Percentiles rank a stretch among this genome's conserved stretches.
Conservation (phyloP, 352 stramenopile genomes). For the Pythium myriotylum region DNA sequence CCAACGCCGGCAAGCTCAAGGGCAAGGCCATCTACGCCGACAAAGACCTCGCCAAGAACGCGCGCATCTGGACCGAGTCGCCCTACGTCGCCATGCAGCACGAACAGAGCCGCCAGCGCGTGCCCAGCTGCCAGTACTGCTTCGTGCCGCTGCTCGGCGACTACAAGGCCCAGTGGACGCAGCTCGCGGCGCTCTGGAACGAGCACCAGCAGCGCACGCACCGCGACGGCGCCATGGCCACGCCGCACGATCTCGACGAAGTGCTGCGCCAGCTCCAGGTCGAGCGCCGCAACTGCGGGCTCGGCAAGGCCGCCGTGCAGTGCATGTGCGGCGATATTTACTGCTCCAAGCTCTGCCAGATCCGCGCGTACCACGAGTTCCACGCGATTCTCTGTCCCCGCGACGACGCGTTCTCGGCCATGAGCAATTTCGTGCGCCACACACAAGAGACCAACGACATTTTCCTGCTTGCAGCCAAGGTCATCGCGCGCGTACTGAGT, state of each 20-base stretch:
- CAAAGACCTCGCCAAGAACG: slow-evolving; percentile 42
- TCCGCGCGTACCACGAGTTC: slow-evolving; percentile 67
- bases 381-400: slow-evolving; percentile 81
- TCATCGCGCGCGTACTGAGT: slow-evolving; percentile 74
- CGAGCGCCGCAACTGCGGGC: slow-evolving; percentile 50
- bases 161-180: slow-evolving; percentile 48
- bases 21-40: slow-evolving; percentile 78
- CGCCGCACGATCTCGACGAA: slow-evolving; percentile 37
- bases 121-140: slow-evolving; percentile 72
- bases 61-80: slow-evolving; percentile 67
- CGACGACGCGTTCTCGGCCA: slow-evolving; percentile 56
- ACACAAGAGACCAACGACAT: slow-evolving; percentile 91
- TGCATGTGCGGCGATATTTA: slow-evolving; percentile 83
- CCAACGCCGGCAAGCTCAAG: slow-evolving; percentile 57
- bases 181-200: slow-evolving; percentile 43
- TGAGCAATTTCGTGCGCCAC: slow-evolving; percentile 68
- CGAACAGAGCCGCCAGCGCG: slow-evolving; percentile 40
- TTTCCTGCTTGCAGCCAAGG: slow-evolving; percentile 87
- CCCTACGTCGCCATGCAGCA: slow-evolving; percentile 79
- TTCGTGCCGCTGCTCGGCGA: slow-evolving; percentile 64
- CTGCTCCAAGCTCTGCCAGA: slow-evolving; percentile 80
- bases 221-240: slow-evolving; percentile 28
- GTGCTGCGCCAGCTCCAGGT: slow-evolving; percentile 46
- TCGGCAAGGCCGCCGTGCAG: slow-evolving; percentile 34
- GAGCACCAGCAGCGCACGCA: slow-evolving; percentile 9